Percentiles rank a stretch among this genome's conserved stretches.
Evolutionary conservation across 2,329 filamentous ascomycete species (phyloP).

Genomic region (Paecilomyces formosus): DNA sequence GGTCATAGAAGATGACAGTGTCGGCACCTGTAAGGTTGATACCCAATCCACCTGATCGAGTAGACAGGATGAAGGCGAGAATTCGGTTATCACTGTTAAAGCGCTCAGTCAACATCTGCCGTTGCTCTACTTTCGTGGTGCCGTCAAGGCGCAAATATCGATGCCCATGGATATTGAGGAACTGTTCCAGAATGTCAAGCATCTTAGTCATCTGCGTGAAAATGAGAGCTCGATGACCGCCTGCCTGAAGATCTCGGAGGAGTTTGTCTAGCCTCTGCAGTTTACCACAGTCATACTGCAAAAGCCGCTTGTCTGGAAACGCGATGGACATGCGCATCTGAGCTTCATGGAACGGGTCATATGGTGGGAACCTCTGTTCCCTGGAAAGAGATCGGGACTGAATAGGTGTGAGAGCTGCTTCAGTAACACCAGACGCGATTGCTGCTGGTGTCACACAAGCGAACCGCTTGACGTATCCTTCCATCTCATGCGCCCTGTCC

Average conservation of each 20-base stretch:
- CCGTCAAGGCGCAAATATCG: constrained; percentile 94
- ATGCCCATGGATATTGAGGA: constrained; percentile 95
- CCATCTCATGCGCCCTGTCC: constrained; percentile 63
- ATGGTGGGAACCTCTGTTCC: constrained; percentile 46
- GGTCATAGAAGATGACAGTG: constrained; percentile 97
- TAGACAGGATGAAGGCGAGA: constrained; percentile 90
- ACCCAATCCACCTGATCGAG: constrained; percentile 84
- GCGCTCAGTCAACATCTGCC: constrained; percentile 88
- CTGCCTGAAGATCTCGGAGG: constrained; percentile 76
- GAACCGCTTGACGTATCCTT: constrained; percentile 75
- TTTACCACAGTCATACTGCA: constrained; percentile 97
- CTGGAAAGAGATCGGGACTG: constrained; percentile 42
- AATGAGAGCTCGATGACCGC: constrained; percentile 88
- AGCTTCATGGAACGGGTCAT: constrained; percentile 87
- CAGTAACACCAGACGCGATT: constrained; percentile 68
- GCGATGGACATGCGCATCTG: constrained; percentile 90
- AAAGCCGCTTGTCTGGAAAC: constrained; percentile 90
- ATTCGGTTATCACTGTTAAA: constrained; percentile 96
- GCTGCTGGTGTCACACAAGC: constrained; percentile 87
- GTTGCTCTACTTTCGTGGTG: constrained; percentile 91
- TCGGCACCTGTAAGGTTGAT: constrained; percentile 96
- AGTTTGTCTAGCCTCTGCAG: constrained; percentile 82
- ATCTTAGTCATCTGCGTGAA: constrained; percentile 99
- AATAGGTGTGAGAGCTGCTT: constrained; percentile 58
- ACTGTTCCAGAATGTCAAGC: constrained; percentile 92